Percentiles rank a stretch among this genome's conserved stretches.
Conservation (phyloP, 345 rosid genomes). For the Citrus sp. region DNA sequence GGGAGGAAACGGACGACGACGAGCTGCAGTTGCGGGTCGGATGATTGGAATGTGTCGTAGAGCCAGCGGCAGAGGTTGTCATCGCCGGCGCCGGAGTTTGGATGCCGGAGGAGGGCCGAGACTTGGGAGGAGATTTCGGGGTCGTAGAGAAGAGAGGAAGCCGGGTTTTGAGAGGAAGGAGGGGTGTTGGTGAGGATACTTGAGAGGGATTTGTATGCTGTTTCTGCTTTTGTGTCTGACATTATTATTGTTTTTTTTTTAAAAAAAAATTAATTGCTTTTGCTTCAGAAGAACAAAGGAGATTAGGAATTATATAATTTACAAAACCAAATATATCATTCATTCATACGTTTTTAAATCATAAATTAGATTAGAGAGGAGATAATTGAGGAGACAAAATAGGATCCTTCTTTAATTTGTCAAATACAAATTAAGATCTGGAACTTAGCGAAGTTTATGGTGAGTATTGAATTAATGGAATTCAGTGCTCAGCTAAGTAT, state of each 20-base stretch:
- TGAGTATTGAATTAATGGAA: no score
- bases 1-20: slow-evolving; percentile 76
- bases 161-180: slow-evolving; percentile 28
- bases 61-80: slow-evolving; percentile 89
- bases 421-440: no score
- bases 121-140: slow-evolving; percentile 51
- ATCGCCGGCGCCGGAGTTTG: slow-evolving; percentile 74
- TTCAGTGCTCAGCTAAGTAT: no score
- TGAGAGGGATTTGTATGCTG: slow-evolving; percentile 44
- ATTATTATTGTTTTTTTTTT: background rate
- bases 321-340: no score
- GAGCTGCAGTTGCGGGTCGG: slow-evolving; percentile 57
- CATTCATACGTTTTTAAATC: no score
- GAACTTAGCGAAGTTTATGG: no score
- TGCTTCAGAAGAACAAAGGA: no score
- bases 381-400: no score
- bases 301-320: no score
- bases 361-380: no score
- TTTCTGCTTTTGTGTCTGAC: slow-evolving; percentile 25
- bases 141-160: slow-evolving; percentile 53
- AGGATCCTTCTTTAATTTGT: no score
- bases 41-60: slow-evolving; percentile 78
- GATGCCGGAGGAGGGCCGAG: slow-evolving; percentile 62
- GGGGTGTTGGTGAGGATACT: slow-evolving; percentile 44
- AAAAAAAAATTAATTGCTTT: no score